A percentile compares a stretch with the other conserved stretches of the same genome.
Conservation (phyloP, 148 eudicot genomes). For the Dianthus caryophyllus region DNA sequence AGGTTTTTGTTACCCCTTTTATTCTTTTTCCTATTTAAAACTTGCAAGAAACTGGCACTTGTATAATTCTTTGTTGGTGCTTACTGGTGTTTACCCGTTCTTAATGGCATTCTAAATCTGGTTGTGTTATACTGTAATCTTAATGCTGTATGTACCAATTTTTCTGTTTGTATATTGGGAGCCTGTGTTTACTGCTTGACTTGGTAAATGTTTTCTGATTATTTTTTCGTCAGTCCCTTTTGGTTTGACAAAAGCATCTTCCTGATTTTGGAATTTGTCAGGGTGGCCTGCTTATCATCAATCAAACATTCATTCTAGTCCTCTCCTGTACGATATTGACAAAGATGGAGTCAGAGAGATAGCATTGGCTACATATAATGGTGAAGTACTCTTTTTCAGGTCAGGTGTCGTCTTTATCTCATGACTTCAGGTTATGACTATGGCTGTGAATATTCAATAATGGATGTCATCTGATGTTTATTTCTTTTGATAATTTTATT, state of each 20-base stretch:
- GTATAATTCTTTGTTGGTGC: background rate
- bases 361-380: conserved; percentile 91
- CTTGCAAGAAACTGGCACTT: background rate
- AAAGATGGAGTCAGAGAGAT: conserved; percentile 98
- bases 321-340: conserved; percentile 92
- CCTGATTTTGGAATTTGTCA: conserved; percentile 29
- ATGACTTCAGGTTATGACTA: background rate
- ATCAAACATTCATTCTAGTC: conserved; percentile 96
- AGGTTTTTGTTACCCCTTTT: conserved; percentile 38
- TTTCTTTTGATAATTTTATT: too few species aligned
- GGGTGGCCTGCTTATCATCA: conserved; percentile 99
- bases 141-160: background rate
- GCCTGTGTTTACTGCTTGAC: background rate
- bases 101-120: background rate
- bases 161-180: background rate
- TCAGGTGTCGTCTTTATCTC: conserved; percentile 20
- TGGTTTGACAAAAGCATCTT: background rate
- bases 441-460: background rate
- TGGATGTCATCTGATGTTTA: background rate
- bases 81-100: background rate
- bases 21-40: background rate
- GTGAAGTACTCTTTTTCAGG: conserved; percentile 97
- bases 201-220: background rate
- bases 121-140: background rate
- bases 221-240: background rate